Conservation (phyloP, 2,329 filamentous ascomycete genomes). For the Xylaria sp. region DNA sequence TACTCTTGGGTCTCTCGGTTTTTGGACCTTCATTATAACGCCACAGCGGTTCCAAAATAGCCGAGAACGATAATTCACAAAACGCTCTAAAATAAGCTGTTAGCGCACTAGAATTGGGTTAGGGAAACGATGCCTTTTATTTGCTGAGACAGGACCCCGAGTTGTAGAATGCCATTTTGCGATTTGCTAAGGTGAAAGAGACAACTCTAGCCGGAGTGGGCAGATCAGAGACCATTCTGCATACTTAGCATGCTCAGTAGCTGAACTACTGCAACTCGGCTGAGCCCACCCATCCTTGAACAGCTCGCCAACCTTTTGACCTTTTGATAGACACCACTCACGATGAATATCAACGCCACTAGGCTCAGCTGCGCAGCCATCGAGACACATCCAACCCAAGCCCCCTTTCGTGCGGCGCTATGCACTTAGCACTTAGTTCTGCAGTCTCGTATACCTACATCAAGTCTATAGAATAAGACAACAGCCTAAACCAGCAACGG, state of each 20-base stretch:
- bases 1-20: not conserved
- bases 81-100: not conserved
- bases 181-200: not conserved
- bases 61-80: slow-evolving; percentile 8
- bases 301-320: not conserved
- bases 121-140: not conserved
- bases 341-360: slow-evolving; percentile 6
- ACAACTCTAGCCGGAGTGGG: slow-evolving; percentile 9
- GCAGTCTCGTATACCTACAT: slow-evolving; percentile 13
- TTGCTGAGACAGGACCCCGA: not conserved
- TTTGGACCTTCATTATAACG: not conserved
- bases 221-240: not conserved
- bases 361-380: slow-evolving; percentile 20
- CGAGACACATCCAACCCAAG: not conserved
- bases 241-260: not conserved
- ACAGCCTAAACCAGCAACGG: slow-evolving; percentile 13
- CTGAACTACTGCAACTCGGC: slow-evolving; percentile 5
- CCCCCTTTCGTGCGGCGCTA: slow-evolving; percentile 9
- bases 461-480: not conserved
- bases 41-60: slow-evolving; percentile 4
- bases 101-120: not conserved
- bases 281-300: slow-evolving; percentile 1
- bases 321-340: not conserved
- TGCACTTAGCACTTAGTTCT: not conserved
- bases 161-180: not conserved